A percentile compares a stretch with the other conserved stretches of the same genome.
Evolutionary conservation across 768 basidiomycete genomes (phyloP).

Genomic region (Pisolithus orientalis): DNA sequence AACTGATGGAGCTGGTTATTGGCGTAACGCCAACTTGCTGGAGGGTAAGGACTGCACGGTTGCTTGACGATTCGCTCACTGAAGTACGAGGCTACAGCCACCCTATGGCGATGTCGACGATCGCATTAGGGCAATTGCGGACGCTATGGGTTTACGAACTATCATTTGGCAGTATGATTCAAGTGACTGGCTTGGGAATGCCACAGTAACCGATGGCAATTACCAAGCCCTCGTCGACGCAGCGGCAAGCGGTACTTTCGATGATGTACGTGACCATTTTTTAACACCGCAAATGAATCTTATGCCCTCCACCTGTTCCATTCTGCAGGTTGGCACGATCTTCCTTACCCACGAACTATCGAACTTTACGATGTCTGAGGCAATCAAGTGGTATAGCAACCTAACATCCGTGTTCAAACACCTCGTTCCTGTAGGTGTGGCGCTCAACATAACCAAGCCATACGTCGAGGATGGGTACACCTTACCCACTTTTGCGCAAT

Average conservation of each 20-base stretch:
- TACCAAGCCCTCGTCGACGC: constrained; percentile 48
- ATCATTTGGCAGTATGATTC: constrained; percentile 70
- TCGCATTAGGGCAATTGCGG: constrained; percentile 66
- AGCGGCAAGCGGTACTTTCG: constrained; percentile 39
- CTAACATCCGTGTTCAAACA: constrained; percentile 40
- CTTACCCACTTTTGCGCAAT: constrained; percentile 22
- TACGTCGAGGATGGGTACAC: constrained; percentile 44
- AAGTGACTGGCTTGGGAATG: constrained; percentile 66
- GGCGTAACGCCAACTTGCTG: constrained; percentile 57
- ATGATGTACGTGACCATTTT: constrained; percentile 21
- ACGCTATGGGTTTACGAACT: constrained; percentile 61
- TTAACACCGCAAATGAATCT: background rate
- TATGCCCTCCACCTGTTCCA: background rate
- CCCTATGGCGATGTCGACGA: constrained; percentile 69
- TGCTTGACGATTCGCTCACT: background rate
- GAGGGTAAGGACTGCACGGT: constrained; percentile 34
- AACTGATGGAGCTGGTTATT: constrained; percentile 49
- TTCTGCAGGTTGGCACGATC: constrained; percentile 40
- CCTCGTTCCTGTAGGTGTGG: constrained; percentile 51
- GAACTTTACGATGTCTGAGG: constrained; percentile 55
- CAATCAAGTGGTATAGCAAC: constrained; percentile 41
- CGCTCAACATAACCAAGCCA: constrained; percentile 44
- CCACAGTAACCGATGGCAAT: constrained; percentile 39
- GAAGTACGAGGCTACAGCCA: constrained; percentile 30
- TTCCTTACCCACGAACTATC: constrained; percentile 55